Evolutionary conservation across 2,329 filamentous ascomycete genomes (phyloP).

Genomic region (Nigrospora sphaerica): DNA sequence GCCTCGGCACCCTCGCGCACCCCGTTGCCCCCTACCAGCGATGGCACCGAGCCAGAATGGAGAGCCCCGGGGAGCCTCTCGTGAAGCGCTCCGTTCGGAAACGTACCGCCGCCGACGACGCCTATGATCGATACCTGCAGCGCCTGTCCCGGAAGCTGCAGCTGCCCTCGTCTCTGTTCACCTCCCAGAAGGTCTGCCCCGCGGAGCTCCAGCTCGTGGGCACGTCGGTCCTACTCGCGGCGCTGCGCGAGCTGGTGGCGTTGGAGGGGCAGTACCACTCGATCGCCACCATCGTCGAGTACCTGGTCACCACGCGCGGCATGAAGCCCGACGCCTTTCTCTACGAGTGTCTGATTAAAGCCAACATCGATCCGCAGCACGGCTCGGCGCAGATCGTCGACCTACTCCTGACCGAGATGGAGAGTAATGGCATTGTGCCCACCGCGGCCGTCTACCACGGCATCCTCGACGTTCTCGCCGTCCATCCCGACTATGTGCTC

Average conservation of each 20-base stretch:
- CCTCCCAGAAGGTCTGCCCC: conserved; percentile 9
- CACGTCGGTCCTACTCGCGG: conserved; percentile 37
- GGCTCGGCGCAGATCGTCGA: conserved; percentile 62
- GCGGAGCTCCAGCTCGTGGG: conserved; percentile 17
- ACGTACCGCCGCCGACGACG: background rate
- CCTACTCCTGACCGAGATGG: conserved; percentile 68
- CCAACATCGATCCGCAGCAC: conserved; percentile 53
- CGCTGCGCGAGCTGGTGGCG: conserved; percentile 32
- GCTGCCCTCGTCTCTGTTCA: conserved; percentile 14
- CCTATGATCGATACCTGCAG: background rate
- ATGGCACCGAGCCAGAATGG: no score
- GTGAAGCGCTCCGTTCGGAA: background rate
- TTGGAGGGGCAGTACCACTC: conserved; percentile 27
- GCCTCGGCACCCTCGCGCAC: no score
- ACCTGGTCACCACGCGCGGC: conserved; percentile 48
- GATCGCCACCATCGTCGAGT: conserved; percentile 42
- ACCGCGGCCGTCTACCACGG: conserved; percentile 65
- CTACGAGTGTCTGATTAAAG: conserved; percentile 69
- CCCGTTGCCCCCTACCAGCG: no score
- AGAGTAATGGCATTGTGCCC: conserved; percentile 48
- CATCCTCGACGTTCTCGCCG: conserved; percentile 64
- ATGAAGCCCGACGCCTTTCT: conserved; percentile 50
- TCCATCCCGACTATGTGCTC: conserved; percentile 80
- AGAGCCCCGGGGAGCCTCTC: no score
- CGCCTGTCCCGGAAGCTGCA: conserved; percentile 3